phyloP scores from a whole-genome alignment of 352 stramenopile genomes.

The Globisporangium heterothallicum region DNA sequence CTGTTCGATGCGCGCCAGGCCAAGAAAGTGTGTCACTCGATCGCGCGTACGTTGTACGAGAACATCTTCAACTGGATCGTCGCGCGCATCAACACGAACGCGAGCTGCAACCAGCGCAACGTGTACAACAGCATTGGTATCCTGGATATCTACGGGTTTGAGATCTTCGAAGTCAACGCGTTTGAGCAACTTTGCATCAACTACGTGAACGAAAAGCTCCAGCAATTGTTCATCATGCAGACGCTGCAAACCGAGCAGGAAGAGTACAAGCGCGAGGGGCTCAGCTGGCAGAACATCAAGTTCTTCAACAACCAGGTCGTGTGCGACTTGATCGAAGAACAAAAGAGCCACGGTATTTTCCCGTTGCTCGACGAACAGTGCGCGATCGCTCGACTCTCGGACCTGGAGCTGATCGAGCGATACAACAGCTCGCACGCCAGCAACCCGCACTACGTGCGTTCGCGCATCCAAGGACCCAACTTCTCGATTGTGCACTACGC shows the following conservation, averaged over 20 bases:
- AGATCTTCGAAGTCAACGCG: conserved; percentile 88
- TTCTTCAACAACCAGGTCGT: conserved; percentile 89
- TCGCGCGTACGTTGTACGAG: conserved; percentile 84
- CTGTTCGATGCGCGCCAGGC: conserved; percentile 69
- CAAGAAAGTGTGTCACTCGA: conserved; percentile 80
- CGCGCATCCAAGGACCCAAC: conserved; percentile 57
- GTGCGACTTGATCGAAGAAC: conserved; percentile 85
- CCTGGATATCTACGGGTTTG: conserved; percentile 89
- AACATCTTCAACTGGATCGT: conserved; percentile 90
- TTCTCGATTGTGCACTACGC: conserved; percentile 85
- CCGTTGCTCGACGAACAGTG: conserved; percentile 78
- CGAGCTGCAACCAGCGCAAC: conserved; percentile 50
- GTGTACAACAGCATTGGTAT: conserved; percentile 84
- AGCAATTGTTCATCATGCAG: conserved; percentile 85
- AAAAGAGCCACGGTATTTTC: conserved; percentile 79
- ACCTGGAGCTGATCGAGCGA: conserved; percentile 72
- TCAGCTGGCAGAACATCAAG: conserved; percentile 68
- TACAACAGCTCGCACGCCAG: conserved; percentile 64
- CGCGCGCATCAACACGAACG: conserved; percentile 78
- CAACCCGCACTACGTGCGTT: conserved; percentile 75
- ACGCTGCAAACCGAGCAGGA: conserved; percentile 77
- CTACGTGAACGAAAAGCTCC: conserved; percentile 88
- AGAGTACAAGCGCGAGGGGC: conserved; percentile 66
- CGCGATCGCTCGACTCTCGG: conserved; percentile 58
- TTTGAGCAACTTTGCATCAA: conserved; percentile 91